Base-by-base conservation (phyloP, 73 alveolate genomes). In the Breviolum minutum region DNA sequence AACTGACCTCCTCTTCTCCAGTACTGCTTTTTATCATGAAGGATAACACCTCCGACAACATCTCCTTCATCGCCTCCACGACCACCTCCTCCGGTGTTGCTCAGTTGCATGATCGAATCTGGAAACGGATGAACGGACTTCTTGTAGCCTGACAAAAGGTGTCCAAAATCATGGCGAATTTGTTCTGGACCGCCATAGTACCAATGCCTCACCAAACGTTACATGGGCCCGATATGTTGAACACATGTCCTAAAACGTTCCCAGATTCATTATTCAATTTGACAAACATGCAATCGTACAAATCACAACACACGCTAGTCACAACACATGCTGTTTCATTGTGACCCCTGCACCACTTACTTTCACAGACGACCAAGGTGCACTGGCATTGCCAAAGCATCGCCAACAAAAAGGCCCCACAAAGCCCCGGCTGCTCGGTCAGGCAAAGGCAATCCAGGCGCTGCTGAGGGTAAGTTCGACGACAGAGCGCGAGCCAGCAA, bases 71-170 rank as follows among this genome's bases (percentile, higher is more conserved):
- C 90, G 20, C 99, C 27, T 13, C 99, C 99, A 9, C 99, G 77
- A 54, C 99, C 99, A 20, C 99, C 99, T 27, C 99, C 99, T 7
- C 99, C 99, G 19, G 99, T 95, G 98, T 69, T 95, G 99, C 99
- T 95, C 61, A 95, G 98, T 27, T 95, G 88, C 99, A 95, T 95
- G 90, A 95, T 95, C 40, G 97, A 86, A 54, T 79, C 99, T 12
- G 95, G 97, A 54, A 54, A 86, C 8, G 98, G 98, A 63, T 74
- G 90, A 19, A 92, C 98, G 9, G 98, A 92, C 22, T 66, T 63
- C 40, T 92, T 81, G 27, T 60, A 92, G 9, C 81, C 90, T 2
- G 98, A 68, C 22, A 76, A 68, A 5, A 92, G 90, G 27, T 91
- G 76, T 48, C 98, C 98, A 48, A 92, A 92, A 16, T 92, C 98